Percentiles rank a stretch among this genome's conserved stretches.
Evolutionary conservation across 768 basidiomycete genomes (phyloP).

Genomic region (Trametopsis cervina): DNA sequence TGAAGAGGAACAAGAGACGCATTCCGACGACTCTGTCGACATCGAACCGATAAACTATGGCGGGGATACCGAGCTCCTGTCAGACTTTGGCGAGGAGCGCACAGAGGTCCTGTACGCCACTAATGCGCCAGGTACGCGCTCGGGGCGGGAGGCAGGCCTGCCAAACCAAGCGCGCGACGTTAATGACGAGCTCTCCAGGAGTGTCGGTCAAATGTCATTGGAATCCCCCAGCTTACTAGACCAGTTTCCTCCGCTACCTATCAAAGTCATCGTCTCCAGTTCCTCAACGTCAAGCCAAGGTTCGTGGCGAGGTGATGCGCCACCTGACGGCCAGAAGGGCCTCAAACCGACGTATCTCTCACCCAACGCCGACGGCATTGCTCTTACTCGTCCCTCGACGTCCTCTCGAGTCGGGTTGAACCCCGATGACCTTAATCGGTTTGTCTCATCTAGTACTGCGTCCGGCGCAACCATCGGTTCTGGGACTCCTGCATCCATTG

Average conservation of each 20-base stretch:
- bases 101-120: neutral
- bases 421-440: slow-evolving; percentile 71
- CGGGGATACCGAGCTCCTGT: slow-evolving; percentile 7
- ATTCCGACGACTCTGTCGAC: neutral
- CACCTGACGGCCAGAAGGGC: neutral
- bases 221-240: slow-evolving; percentile 24
- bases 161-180: neutral
- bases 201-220: slow-evolving; percentile 39
- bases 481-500: slow-evolving; percentile 72
- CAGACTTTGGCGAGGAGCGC: neutral
- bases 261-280: slow-evolving; percentile 15
- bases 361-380: slow-evolving; percentile 6
- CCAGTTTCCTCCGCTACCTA: slow-evolving; percentile 25
- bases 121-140: neutral
- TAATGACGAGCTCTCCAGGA: neutral
- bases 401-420: neutral
- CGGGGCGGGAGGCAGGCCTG: neutral
- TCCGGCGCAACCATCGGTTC: slow-evolving; percentile 67
- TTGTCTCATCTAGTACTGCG: slow-evolving; percentile 84
- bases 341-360: slow-evolving; percentile 7
- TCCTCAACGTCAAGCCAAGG: slow-evolving; percentile 14
- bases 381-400: neutral
- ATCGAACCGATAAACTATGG: neutral
- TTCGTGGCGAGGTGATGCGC: neutral
- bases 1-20: neutral